Base-by-base conservation (phyloP, 306 rosid genomes). In the Glycine latifolia region DNA sequence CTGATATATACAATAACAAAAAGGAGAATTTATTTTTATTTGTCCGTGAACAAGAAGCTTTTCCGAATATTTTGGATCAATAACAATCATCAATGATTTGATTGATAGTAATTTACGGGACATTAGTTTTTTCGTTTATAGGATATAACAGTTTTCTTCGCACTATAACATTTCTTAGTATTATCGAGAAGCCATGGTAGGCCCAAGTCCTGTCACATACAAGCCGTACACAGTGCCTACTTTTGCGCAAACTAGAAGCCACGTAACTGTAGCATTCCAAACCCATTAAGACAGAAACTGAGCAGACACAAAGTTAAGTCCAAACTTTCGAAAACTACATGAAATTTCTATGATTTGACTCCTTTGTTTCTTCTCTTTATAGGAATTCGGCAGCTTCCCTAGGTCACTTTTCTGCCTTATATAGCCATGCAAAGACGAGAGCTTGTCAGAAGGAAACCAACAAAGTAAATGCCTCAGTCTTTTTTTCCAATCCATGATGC, bases 321-420 rank as follows among this genome's bases (percentile, higher is more conserved):
- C 87, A 83, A 86, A 75, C 80, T 41, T 65, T 41, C 44, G 84
- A 79, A 60, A 83, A 75, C 73, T 75, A 76, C 65, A 46, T 84
- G 87, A 87, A 87, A 84, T 87, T 87, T 87, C 87, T 77, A 44
- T 35, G 63, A 72, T 55, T 39, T 53, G 56, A 83, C 79, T 61
- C 48, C 37, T 71, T 71, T 71, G 72, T 59, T 76, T 17, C 35
- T 79, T 83, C 78, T 76, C 78, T 80, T 65, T 56, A 62, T 44
- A 71, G 5, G 16, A 83, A 33, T 66, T 77, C 71, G 74, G 81
- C 83, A 80, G 16, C 85, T 87, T 87, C 85, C 85, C 69, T 13
- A 2, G 5, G 66, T 2, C 33, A 35, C 79, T 77, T 54, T 69
- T 13, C 2, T 10, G 35, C 52, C 67, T 37, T 52, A 7, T 58